Base-by-base conservation (phyloP, 2,329 filamentous ascomycete genomes). In the Thielaviopsis punctulata region DNA sequence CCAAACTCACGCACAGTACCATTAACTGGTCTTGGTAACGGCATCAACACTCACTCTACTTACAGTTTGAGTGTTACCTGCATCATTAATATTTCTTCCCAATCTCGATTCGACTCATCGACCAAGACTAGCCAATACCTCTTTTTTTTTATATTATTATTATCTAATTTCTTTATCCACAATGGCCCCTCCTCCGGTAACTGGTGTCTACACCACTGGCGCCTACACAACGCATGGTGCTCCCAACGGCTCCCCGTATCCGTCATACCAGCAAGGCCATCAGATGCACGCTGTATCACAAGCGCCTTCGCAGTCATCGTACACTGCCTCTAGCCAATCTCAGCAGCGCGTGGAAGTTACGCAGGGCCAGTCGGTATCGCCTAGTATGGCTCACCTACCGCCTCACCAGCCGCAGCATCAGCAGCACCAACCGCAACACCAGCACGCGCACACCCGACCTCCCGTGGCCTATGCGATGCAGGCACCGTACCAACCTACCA, bases 271-370 rank as follows among this genome's bases (percentile, higher is more conserved):
- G 36, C 19, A 27, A 15, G 39, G 49, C 3, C 39, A 41, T 13
- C 36, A 44, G 18, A 51, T 49, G 33, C 48, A 54, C 24, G 33
- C 48, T 15, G 48, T 49, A 30, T 48, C 44, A 22, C 53, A 52
- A 25, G 18, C 52, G n/a, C 45, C 46, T 22, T 49, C 49, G 19
- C 46, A 52, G 23, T 43, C 33, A 19, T 19, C 45, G 4, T 55
- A 52, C 30, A 23, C 23, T 39, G 25, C 45, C 21, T 24, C 49
- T 9, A 30, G 44, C 46, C 48, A 49, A 8, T 21, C 36, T 10
- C 53, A 55, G 27, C 53, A 54, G 4, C 43, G 53, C 21, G 43
- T 55, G 21, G 53, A 52, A n/a, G 46, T 44, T n/a, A 43, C 45
- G 8, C 53, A 55, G 33, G 49, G 46, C 21, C 53, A 55, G 46